A percentile compares a stretch with the other conserved stretches of the same genome.
Conservation (phyloP, 768 basidiomycete species). For the Ramaria sp. region DNA sequence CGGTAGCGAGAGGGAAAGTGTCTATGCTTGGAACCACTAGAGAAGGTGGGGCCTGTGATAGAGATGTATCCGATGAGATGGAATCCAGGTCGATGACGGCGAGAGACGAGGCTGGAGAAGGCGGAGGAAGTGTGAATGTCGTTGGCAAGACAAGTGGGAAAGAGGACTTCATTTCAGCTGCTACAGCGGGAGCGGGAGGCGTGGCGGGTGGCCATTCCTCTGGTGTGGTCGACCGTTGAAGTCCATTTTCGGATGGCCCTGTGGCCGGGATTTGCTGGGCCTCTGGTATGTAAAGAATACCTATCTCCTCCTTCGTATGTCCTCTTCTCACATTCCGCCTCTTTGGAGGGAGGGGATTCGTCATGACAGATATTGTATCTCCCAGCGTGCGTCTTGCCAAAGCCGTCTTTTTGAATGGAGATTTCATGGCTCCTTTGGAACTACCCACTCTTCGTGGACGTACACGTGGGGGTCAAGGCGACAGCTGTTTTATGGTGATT, state of each 20-base stretch:
- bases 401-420: neutral
- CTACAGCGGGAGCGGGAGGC: slow-evolving; percentile 17
- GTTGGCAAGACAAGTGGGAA: slow-evolving; percentile 46
- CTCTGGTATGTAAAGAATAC: neutral
- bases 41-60: neutral
- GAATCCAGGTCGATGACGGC: slow-evolving; percentile 17
- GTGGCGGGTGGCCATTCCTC: slow-evolving; percentile 38
- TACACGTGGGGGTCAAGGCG: neutral
- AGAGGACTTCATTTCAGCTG: slow-evolving; percentile 23
- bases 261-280: neutral
- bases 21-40: neutral
- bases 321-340: neutral
- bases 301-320: neutral
- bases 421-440: neutral
- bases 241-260: neutral
- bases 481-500: neutral
- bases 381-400: neutral
- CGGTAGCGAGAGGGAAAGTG: slow-evolving; percentile 2
- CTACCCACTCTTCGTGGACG: neutral
- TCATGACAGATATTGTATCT: too few relatives aligned
- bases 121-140: slow-evolving; percentile 70
- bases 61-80: neutral
- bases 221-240: slow-evolving; percentile 24
- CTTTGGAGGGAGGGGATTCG: neutral
- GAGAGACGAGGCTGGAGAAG: slow-evolving; percentile 60